Base-by-base conservation (phyloP, 495 filamentous ascomycete genomes). In the Articulospora tetracladia region DNA sequence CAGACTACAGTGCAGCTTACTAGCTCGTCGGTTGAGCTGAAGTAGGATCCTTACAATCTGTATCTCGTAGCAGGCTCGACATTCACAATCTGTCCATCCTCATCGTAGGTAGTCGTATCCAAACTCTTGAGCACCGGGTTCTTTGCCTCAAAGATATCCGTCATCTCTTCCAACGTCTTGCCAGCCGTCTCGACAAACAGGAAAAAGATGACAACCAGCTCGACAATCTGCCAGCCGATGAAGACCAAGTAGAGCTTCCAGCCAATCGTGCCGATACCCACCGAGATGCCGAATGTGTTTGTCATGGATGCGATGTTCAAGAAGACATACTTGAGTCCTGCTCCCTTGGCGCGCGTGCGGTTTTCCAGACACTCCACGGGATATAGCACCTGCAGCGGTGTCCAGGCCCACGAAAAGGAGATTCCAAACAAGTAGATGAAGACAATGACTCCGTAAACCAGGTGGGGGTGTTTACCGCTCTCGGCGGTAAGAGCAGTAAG, bases 141-240 rank as follows among this genome's bases (percentile, higher is more conserved):
- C 17, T 46, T 41, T 8, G 66, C 64, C 55, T 81, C 72, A 62
- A 86, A 86, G 55, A 86, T 77, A 57, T 76, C 75, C 8, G 72
- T 68, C 54, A 87, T 61, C 65, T 86, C 81, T 65, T 87, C 84
- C 26, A 86, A 69, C 3, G 86, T 89, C 52, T 80, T 79, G 10
- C 80, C 81, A 26, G 80, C 80, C 7, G 87, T 90, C 70, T 91
- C 88, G 0, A 85, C 80, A 65, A 86, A 87, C 58, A 85, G 77
- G 62, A 87, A 84, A 69, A 83, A 89, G 51, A 87, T 86, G 6
- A 83, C 60, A n/a, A 69, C 47, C 23, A 73, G 67, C 67, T 83
- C 76, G 47, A 83, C 68, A 32, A 68, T 69, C 39, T 75, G 73
- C 79, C 81, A 83, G 30, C 72, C 75, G 41, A 80, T 76, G 67